Conservation (phyloP, 148 eudicot genomes). For the Rhododendron simsii region DNA sequence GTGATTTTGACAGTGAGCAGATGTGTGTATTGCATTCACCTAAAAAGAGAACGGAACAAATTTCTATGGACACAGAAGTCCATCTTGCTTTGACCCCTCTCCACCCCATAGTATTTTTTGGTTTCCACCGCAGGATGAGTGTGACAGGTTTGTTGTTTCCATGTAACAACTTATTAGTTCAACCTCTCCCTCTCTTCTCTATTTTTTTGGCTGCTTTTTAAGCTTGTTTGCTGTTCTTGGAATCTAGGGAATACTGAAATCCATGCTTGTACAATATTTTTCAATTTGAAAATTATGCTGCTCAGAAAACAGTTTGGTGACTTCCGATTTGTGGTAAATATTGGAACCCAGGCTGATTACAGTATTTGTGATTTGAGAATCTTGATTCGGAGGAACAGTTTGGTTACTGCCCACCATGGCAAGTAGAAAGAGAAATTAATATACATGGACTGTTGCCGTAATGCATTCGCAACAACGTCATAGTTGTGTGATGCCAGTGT, state of each 20-base stretch:
- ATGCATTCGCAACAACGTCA: background rate
- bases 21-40: slow-evolving; percentile 98
- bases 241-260: background rate
- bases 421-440: background rate
- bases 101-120: slow-evolving; percentile 93
- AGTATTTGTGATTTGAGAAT: background rate
- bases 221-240: background rate
- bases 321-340: background rate
- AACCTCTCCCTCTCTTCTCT: background rate
- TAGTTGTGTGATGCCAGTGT: background rate
- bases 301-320: background rate
- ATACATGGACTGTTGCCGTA: background rate
- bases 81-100: slow-evolving; percentile 97
- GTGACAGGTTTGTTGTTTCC: slow-evolving; percentile 66
- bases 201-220: background rate
- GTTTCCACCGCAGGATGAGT: slow-evolving; percentile 93
- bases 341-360: background rate
- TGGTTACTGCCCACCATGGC: background rate
- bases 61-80: slow-evolving; percentile 81
- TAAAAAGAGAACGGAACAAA: slow-evolving; percentile 81
- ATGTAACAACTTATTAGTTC: background rate
- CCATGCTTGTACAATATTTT: background rate
- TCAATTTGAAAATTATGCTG: background rate
- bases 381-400: background rate
- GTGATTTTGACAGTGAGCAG: slow-evolving; percentile 95